Conservation (phyloP, 176 grass and related monocot species). For the Hordeum vulgare region MorexV3_pseudomolecules_assembly NC_058522.1:551216301-551216800, state of each 20-base stretch:
- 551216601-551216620: neutral
- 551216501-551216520: constrained; percentile 62
- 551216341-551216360: constrained; percentile 36
- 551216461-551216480: constrained; percentile 80
- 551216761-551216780: constrained; percentile 12
- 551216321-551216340: constrained; percentile 83
- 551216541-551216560: neutral
- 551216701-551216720: constrained; percentile 95
- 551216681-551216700: constrained; percentile 67
- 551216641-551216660: constrained; percentile 87
- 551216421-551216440: constrained; percentile 98
- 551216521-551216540: neutral
- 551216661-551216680: constrained; percentile 56
- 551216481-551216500: constrained; percentile 71
- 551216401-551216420: constrained; percentile 37
- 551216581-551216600: neutral
- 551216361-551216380: constrained; percentile 20
- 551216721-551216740: constrained; percentile 74
- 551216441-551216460: constrained; percentile 76
- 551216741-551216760: constrained; percentile 75
- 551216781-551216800: constrained; percentile 4
- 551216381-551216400: constrained; percentile 16
- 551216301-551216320: constrained; percentile 74
- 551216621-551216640: neutral
- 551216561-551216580: neutral